A percentile compares a stretch with the other conserved stretches of the same genome.
Evolutionary conservation across 108 stramenopile species (phyloP).

Genomic region (Cylindrotheca fusiformis): DNA sequence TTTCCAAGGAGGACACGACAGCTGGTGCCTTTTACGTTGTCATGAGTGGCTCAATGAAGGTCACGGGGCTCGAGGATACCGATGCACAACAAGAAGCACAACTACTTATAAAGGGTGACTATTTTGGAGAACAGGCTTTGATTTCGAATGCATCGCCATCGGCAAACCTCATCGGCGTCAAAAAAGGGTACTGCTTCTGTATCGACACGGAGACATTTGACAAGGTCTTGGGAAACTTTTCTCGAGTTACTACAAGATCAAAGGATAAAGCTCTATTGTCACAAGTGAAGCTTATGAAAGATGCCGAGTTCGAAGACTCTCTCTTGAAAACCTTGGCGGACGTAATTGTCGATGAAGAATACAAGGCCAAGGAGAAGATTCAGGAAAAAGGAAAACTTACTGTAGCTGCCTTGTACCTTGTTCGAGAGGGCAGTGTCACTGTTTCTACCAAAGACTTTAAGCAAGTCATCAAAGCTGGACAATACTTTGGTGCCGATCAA

Average conservation of each 20-base stretch:
- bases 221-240: constrained; percentile 41
- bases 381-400: not conserved
- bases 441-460: constrained; percentile 12
- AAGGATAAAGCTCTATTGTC: constrained; percentile 19
- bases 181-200: constrained; percentile 39
- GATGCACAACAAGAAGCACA: not conserved
- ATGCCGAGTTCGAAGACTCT: constrained; percentile 44
- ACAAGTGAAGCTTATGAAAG: constrained; percentile 17
- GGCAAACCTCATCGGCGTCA: constrained; percentile 42
- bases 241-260: constrained; percentile 26
- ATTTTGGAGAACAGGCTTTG: constrained; percentile 84
- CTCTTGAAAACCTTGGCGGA: constrained; percentile 46
- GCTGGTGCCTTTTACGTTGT: constrained; percentile 74
- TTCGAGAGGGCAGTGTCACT: constrained; percentile 13
- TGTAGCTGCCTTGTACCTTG: constrained; percentile 23
- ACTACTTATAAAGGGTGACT: constrained; percentile 65
- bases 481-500: constrained; percentile 24
- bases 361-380: constrained; percentile 54
- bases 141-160: constrained; percentile 40
- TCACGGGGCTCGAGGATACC: constrained; percentile 4
- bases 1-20: not conserved
- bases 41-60: constrained; percentile 59
- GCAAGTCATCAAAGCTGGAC: constrained; percentile 13
- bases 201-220: constrained; percentile 49
- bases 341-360: constrained; percentile 38